Percentiles rank a stretch among this genome's conserved stretches.
These are phyloP conservation scores for Seiridium cupressi DNA, from an alignment of 2,329 filamentous ascomycete genomes.

Conservation along the genomic window DNA sequence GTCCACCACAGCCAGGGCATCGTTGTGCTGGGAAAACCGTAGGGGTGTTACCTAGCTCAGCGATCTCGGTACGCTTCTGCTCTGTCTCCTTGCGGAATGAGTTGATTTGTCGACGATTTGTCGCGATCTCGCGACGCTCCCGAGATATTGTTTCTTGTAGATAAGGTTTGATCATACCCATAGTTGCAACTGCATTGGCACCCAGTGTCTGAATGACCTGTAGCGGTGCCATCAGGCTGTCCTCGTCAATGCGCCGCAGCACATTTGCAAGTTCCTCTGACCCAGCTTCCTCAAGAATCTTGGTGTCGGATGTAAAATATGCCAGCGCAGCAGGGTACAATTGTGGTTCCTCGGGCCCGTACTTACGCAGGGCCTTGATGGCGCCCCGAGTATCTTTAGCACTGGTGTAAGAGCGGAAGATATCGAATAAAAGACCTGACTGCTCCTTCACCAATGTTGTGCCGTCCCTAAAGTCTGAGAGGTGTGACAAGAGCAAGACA, in stretches of 20 bases:
- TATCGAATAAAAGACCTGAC: conserved; percentile 87
- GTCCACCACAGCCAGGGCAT: conserved; percentile 76
- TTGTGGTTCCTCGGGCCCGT: conserved; percentile 86
- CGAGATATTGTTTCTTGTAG: conserved; percentile 84
- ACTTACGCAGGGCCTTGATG: conserved; percentile 85
- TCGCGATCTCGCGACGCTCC: conserved; percentile 79
- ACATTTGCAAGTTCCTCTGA: conserved; percentile 77
- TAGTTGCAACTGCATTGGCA: conserved; percentile 74
- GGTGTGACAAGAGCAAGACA: conserved; percentile 85
- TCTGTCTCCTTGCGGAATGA: conserved; percentile 84
- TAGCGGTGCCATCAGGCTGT: conserved; percentile 89
- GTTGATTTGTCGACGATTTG: conserved; percentile 76
- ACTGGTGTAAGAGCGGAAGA: conserved; percentile 93
- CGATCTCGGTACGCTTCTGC: conserved; percentile 74
- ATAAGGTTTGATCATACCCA: conserved; percentile 96
- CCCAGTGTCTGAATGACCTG: conserved; percentile 92
- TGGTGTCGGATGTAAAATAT: conserved; percentile 85
- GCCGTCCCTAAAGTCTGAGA: conserved; percentile 86
- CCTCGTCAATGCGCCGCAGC: conserved; percentile 81
- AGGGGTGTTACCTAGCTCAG: conserved; percentile 74
- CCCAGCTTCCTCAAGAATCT: conserved; percentile 81
- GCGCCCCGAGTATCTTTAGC: conserved; percentile 89
- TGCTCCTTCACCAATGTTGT: conserved; percentile 93
- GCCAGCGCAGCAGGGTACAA: conserved; percentile 89
- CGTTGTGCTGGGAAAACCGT: conserved; percentile 87